A percentile compares a stretch with the other conserved stretches of the same genome.
Evolutionary conservation across 2,329 filamentous ascomycete genomes (phyloP).

Genomic region (Amesomyces nigricolor): DNA sequence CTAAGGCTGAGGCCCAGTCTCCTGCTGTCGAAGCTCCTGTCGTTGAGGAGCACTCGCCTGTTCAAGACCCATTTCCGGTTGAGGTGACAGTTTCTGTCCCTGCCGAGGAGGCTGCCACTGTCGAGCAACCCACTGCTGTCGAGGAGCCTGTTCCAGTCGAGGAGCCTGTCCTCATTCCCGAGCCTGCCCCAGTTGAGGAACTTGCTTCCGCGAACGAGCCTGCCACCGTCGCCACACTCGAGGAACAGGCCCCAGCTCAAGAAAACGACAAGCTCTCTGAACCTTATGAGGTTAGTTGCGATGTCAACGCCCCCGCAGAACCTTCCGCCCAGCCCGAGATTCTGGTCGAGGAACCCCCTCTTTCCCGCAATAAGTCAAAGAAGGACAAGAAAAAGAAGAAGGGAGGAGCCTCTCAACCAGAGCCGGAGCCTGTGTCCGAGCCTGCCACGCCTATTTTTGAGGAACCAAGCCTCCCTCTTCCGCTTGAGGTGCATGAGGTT

Average conservation of each 20-base stretch:
- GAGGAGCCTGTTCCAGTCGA: not conserved
- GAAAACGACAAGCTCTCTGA: not conserved
- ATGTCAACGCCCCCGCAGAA: not conserved
- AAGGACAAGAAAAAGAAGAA: conserved; percentile 27
- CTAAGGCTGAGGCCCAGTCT: not conserved
- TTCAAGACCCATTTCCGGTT: not conserved
- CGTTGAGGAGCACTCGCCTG: no score
- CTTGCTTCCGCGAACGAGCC: not conserved
- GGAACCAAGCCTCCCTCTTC: not conserved
- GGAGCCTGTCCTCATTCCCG: not conserved
- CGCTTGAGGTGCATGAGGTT: not conserved
- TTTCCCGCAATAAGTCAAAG: conserved; percentile 31
- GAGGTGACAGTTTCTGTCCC: not conserved
- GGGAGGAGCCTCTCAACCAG: not conserved
- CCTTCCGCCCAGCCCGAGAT: not conserved
- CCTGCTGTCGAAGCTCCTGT: not conserved
- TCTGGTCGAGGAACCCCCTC: not conserved
- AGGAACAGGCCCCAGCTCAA: not conserved
- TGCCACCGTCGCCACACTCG: not conserved
- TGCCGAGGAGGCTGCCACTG: not conserved
- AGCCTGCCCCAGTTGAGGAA: not conserved
- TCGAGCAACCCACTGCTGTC: not conserved
- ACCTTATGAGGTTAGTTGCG: not conserved
- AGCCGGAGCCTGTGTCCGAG: not conserved
- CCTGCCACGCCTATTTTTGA: not conserved